These are phyloP conservation scores for Telopea speciosissima DNA, from an alignment of 177 flowering plant genomes.

Conservation along the genomic window DNA sequence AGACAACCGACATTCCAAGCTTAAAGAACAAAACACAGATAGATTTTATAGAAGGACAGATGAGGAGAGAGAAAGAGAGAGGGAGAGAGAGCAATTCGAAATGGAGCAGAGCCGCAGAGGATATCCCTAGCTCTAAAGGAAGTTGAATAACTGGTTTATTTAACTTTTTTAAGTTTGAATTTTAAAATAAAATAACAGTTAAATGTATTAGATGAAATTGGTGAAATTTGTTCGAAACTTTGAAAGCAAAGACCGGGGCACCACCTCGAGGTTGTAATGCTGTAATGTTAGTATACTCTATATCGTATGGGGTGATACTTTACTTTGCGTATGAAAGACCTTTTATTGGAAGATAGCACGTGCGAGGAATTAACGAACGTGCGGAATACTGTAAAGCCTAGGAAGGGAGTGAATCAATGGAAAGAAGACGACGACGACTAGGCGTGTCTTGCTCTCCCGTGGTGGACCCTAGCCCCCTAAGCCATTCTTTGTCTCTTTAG, in stretches of 20 bases:
- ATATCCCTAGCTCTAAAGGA: slow-evolving; percentile 1
- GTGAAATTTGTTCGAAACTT: slow-evolving; percentile 1
- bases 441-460: too few species aligned
- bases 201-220: not conserved
- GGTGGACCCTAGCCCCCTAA: too few species aligned
- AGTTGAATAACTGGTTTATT: not conserved
- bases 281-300: too few species aligned
- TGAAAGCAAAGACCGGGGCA: slow-evolving; percentile 2
- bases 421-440: too few species aligned
- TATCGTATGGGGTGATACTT: too few species aligned
- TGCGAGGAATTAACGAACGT: too few species aligned
- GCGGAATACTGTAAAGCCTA: too few species aligned
- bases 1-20: not conserved
- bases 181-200: not conserved
- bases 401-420: too few species aligned
- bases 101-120: not conserved
- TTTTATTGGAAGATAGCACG: too few species aligned
- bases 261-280: too few species aligned
- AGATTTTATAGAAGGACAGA: not conserved
- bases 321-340: too few species aligned
- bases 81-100: not conserved
- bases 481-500: not conserved
- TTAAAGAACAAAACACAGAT: not conserved
- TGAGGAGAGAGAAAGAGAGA: not conserved
- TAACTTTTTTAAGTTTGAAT: not conserved